A percentile compares a stretch with the other conserved stretches of the same genome.
phyloP scores from a whole-genome alignment of 1,284 basidiomycete species.

The Fomes fomentarius region DNA sequence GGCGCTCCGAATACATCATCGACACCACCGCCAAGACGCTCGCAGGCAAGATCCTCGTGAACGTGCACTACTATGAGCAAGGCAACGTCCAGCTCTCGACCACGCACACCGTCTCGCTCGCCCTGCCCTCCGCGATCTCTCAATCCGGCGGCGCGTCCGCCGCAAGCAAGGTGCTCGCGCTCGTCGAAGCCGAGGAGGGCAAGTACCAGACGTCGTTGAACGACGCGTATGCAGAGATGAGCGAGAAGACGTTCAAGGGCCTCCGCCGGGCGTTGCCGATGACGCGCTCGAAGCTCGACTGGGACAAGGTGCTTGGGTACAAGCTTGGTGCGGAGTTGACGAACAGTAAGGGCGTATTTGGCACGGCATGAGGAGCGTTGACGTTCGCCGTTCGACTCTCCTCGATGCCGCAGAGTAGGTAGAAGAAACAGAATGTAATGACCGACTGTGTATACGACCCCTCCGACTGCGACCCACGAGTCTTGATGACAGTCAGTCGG shows the following conservation, averaged over 20 bases:
- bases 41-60: conserved; percentile 71
- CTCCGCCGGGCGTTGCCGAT: conserved; percentile 87
- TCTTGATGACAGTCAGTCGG: no score
- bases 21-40: conserved; percentile 59
- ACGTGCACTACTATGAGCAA: conserved; percentile 96
- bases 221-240: conserved; percentile 83
- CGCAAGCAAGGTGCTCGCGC: conserved; percentile 76
- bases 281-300: conserved; percentile 92
- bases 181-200: conserved; percentile 80
- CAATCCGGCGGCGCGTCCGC: conserved; percentile 56
- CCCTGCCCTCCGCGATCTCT: conserved; percentile 60
- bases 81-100: conserved; percentile 93
- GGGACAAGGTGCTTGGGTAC: conserved; percentile 91
- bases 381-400: no score
- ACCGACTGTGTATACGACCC: background rate
- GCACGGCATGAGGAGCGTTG: conserved; percentile 30
- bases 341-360: conserved; percentile 67
- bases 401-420: background rate
- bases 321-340: conserved; percentile 85
- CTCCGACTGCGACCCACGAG: no score
- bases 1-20: conserved; percentile 82
- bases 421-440: conserved; percentile 13
- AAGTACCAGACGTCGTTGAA: conserved; percentile 78
- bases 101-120: conserved; percentile 66
- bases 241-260: conserved; percentile 90